Evolutionary conservation across 345 rosid species (phyloP), one percentile per base, ranked within the genome.

Genomic region (Xanthoceras sorbifolium): DNA sequence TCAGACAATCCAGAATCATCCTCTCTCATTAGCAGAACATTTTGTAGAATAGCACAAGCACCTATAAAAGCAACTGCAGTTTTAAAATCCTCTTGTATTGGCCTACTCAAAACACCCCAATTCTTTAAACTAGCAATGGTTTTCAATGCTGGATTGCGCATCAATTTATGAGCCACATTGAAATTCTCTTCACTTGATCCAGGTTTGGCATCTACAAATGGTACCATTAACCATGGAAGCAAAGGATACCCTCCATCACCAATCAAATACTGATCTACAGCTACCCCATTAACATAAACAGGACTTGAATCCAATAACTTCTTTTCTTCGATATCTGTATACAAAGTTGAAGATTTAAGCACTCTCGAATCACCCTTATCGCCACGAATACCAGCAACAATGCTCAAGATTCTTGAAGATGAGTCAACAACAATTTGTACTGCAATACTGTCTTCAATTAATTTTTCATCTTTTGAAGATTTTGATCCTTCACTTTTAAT

Each of bases 171-270:
- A 0, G 81, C 87, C 22, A 20, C 60, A 32, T 89, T 91, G 87
- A 87, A 89, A 46, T 67, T 69, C 61, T 80, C 87, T 65, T 89
- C 84, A 29, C 36, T 7, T 29, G 91, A 80, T 32, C 84, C 87
- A 0, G 84, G 81, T 18, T 44, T 64, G 7, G 61, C 78, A 68
- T 80, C 83, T 38, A 50, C 71, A 76, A 84, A 85, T 25, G 95
- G 95, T 14, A 89, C 88, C 84, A 91, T 86, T 48, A 91, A 64
- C 93, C 95, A 89, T 20, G 90, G 95, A 80, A 89, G 90, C 80
- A 87, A 78, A 76, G 91, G 95, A 62, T 87, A 91, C 18, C 74
- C 85, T 72, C 69, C 78, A 74, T 79, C 83, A 25, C 90, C 94
- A 77, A 87, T 73, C 44, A 91, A 74, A 69, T 91, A 91, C 80